These are phyloP conservation scores for Kodamaea leandrae DNA, from an alignment of 805 yeast species.

Conservation along the genomic window DNA sequence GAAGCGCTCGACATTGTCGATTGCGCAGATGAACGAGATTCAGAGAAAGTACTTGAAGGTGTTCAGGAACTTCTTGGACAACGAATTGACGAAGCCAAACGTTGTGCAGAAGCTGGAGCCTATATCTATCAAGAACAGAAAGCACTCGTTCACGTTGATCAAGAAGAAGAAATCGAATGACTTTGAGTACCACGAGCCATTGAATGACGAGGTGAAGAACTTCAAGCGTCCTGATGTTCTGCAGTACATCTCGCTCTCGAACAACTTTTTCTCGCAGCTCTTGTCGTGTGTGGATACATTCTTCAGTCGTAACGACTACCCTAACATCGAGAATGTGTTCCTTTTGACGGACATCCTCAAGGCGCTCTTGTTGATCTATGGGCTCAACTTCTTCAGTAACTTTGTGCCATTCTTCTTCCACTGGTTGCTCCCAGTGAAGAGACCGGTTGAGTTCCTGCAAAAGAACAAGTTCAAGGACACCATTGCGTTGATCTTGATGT, in stretches of 20 bases:
- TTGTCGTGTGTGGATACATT: conserved; percentile 37
- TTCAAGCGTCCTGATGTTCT: conserved; percentile 40
- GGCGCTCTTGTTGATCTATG: conserved; percentile 30
- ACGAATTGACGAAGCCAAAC: conserved; percentile 23
- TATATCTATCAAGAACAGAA: too few species aligned
- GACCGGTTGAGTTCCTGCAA: conserved; percentile 10
- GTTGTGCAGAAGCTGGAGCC: not conserved
- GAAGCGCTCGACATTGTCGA: conserved; percentile 17
- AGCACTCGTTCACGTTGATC: conserved; percentile 8
- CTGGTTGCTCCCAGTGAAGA: conserved; percentile 34
- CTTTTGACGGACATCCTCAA: conserved; percentile 24
- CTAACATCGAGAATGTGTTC: conserved; percentile 23
- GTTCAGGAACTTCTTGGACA: conserved; percentile 33
- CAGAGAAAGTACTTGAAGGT: conserved; percentile 41
- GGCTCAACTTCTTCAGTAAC: conserved; percentile 47
- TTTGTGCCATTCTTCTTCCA: conserved; percentile 45
- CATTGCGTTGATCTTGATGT: conserved; percentile 30
- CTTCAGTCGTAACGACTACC: conserved; percentile 22
- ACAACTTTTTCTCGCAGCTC: conserved; percentile 41
- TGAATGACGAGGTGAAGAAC: conserved; percentile 15
- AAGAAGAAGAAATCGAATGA: conserved; percentile 12
- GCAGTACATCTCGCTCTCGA: conserved; percentile 39
- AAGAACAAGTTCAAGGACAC: conserved; percentile 28
- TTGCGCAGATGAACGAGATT: conserved; percentile 26
- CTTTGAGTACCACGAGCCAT: conserved; percentile 15